A percentile compares a stretch with the other conserved stretches of the same genome.
Evolutionary conservation across 2,329 filamentous ascomycete genomes (phyloP).

Genomic region (Harringtonia aguacate): DNA sequence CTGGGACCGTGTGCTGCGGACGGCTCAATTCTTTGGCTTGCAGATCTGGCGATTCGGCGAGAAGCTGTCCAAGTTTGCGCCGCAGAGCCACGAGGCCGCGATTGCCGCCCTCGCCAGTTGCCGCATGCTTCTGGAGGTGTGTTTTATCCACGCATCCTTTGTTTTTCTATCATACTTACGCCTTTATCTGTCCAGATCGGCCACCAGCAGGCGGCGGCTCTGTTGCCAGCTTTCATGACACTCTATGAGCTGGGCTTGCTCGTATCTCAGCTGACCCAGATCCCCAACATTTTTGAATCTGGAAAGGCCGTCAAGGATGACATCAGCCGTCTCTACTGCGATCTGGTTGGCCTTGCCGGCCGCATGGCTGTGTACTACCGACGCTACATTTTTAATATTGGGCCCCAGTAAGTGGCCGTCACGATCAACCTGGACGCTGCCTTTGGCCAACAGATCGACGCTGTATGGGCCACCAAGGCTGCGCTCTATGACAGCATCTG

Average conservation of each 20-base stretch:
- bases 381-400: constrained; percentile 21
- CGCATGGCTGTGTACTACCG: constrained; percentile 24
- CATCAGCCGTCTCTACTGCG: constrained; percentile 23
- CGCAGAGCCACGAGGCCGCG: constrained; percentile 15
- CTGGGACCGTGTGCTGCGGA: constrained; percentile 28
- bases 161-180: no score
- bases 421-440: constrained; percentile 24
- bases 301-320: constrained; percentile 19
- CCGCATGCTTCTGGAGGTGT: constrained; percentile 26
- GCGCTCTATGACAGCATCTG: constrained; percentile 24
- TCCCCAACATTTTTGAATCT: constrained; percentile 23
- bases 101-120: constrained; percentile 25
- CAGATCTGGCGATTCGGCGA: constrained; percentile 25
- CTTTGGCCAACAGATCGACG: constrained; percentile 23
- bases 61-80: constrained; percentile 19
- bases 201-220: constrained; percentile 23
- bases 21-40: constrained; percentile 29
- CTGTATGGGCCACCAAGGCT: constrained; percentile 23
- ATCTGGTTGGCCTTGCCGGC: constrained; percentile 23
- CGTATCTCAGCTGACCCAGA: constrained; percentile 23
- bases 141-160: not conserved
- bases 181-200: constrained; percentile 21
- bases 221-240: constrained; percentile 27
- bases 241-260: constrained; percentile 27
- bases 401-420: constrained; percentile 11